Base-by-base conservation (phyloP, 2,329 filamentous ascomycete genomes). In the Davidsoniella australis region DNA sequence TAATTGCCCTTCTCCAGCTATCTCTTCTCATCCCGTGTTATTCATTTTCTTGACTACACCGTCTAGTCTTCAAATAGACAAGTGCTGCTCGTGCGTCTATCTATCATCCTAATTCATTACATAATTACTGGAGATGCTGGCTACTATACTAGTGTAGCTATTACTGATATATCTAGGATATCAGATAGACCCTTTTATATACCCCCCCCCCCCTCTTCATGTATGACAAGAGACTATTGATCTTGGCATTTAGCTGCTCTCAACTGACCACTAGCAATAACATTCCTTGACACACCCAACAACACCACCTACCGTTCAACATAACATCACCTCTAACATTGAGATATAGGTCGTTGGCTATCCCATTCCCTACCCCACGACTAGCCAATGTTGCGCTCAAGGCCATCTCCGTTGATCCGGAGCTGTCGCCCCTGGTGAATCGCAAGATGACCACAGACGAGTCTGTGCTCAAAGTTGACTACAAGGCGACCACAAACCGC, bases 401-500 rank as follows among this genome's bases (percentile, higher is more conserved):
- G 57, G 76, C 86, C 38, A 73, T 96, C 41, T 71, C 80, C 52
- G 88, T 96, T 57, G 91, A 98, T 65, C 74, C 80, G 54, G 91
- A 98, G 62, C 74, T 96, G 45, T 96, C 89, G 1, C 76, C 83
- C 12, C 75, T 91, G 9, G 89, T 96, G 49, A 74, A 71, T 42
- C 79, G 89, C 51, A 69, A 72, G 1, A 81, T 95, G 55, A 69
- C 72, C 39, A 68, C 86, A 24, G 60, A 61, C 39, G 58, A 62
- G 16, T 64, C 59, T 18, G 64, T 88, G 4, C 69, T 96, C 45
- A 71, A 73, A 53, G 82, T 85, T 8, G 74, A 82, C 53, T 96
- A 96, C 66, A 75, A 72, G 49, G 91, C 91, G 1, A 86, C 86
- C 0, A 96, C 91, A 17, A 94, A 95, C 62, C 81, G 91, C 57